Evolutionary conservation across 495 filamentous ascomycete species (phyloP).

Genomic region (Podospora didyma): DNA sequence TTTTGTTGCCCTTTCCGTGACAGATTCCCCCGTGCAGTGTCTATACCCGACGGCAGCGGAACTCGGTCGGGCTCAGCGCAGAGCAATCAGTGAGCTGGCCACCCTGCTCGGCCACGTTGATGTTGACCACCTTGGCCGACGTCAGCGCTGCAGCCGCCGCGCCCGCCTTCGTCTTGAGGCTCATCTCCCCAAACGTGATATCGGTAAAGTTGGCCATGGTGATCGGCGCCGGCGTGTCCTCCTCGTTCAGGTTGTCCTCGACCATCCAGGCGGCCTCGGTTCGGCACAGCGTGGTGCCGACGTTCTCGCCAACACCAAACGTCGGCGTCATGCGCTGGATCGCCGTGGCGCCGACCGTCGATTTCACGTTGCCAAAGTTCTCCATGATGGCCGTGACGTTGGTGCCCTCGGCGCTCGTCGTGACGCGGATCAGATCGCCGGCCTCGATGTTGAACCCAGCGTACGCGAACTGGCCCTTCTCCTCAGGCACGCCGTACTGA

Average conservation of each 20-base stretch:
- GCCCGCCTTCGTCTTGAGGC: slow-evolving; percentile 6
- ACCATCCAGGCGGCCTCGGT: slow-evolving; percentile 23
- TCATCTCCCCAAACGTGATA: slow-evolving; percentile 14
- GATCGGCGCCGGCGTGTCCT: slow-evolving; percentile 12
- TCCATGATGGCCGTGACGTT: slow-evolving; percentile 12
- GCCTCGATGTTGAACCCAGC: slow-evolving; percentile 8
- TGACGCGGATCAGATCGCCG: slow-evolving; percentile 18
- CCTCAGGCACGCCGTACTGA: slow-evolving; percentile 4
- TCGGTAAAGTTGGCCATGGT: slow-evolving; percentile 20
- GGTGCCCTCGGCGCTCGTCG: neutral
- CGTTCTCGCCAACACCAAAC: neutral
- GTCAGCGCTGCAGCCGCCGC: neutral
- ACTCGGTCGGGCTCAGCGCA: neutral
- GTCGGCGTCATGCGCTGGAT: neutral
- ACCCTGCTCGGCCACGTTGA: slow-evolving; percentile 18
- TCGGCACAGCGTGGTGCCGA: slow-evolving; percentile 9
- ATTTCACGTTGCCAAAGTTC: slow-evolving; percentile 16
- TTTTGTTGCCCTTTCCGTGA: too few species aligned
- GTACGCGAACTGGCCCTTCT: slow-evolving; percentile 8
- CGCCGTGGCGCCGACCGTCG: neutral
- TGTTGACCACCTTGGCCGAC: slow-evolving; percentile 16
- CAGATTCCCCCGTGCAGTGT: too few species aligned
- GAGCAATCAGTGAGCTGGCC: slow-evolving; percentile 19
- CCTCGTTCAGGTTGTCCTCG: slow-evolving; percentile 22
- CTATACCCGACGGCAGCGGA: too few species aligned